Conservation (phyloP, 1,139 yeast genomes). For the Hansenula sp. region DNA sequence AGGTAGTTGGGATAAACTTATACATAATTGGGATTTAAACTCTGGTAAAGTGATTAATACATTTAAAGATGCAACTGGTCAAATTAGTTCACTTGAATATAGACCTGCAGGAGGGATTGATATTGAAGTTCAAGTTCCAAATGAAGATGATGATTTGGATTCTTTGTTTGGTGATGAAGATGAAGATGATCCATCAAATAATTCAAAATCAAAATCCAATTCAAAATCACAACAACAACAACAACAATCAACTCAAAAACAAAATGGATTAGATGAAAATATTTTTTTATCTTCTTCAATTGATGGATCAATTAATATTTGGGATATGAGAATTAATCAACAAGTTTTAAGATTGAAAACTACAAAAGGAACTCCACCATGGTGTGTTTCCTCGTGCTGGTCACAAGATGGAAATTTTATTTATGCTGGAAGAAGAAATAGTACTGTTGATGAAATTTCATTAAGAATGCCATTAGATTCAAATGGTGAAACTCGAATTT, state of each 20-base stretch:
- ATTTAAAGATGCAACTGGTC: constrained; percentile 63
- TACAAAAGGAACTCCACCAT: constrained; percentile 76
- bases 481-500: constrained; percentile 41
- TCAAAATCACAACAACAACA: constrained; percentile 25
- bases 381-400: constrained; percentile 96
- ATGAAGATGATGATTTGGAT: constrained; percentile 64
- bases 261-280: constrained; percentile 36
- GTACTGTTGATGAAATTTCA: constrained; percentile 82
- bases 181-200: constrained; percentile 33
- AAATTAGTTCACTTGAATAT: constrained; percentile 71
- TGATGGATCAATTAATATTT: constrained; percentile 76
- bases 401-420: constrained; percentile 75
- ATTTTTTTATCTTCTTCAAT: constrained; percentile 77
- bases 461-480: constrained; percentile 48
- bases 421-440: constrained; percentile 86
- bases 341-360: constrained; percentile 54
- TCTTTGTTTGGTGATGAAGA: constrained; percentile 82
- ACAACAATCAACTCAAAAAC: constrained; percentile 5
- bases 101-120: constrained; percentile 66
- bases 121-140: constrained; percentile 16
- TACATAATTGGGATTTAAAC: constrained; percentile 81
- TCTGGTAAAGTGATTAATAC: constrained; percentile 51
- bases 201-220: constrained; percentile 14
- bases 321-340: constrained; percentile 66
- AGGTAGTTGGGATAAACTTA: constrained; percentile 87